A percentile compares a stretch with the other conserved stretches of the same genome.
phyloP scores from a whole-genome alignment of 1,284 basidiomycete genomes.

The Ustilago sp. region DNA sequence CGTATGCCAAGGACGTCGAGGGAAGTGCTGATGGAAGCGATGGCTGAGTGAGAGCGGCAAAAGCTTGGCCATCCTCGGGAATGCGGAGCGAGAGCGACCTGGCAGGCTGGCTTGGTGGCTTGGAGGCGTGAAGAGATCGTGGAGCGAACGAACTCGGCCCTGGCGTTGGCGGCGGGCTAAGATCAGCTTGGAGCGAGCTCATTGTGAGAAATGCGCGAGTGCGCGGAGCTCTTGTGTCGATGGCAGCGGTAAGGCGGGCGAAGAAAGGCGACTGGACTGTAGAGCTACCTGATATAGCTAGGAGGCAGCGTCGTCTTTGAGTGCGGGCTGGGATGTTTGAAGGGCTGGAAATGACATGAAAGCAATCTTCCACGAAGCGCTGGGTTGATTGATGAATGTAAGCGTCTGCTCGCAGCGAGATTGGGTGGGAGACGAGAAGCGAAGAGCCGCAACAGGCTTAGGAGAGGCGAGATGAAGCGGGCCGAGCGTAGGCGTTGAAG shows the following conservation, averaged over 20 bases:
- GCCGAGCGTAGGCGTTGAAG: conserved; percentile 2
- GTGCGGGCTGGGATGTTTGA: not conserved
- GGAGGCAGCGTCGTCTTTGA: not conserved
- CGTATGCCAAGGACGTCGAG: conserved; percentile 2
- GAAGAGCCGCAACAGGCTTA: conserved; percentile 12
- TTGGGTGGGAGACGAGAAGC: conserved; percentile 13
- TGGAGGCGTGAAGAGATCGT: conserved; percentile 9
- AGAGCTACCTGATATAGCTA: conserved; percentile 11
- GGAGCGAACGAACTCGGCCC: conserved; percentile 48
- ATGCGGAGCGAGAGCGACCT: conserved; percentile 43
- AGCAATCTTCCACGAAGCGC: conserved; percentile 5
- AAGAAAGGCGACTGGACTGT: not conserved
- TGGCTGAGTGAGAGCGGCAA: conserved; percentile 35
- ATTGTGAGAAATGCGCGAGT: conserved; percentile 7
- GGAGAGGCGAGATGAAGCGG: conserved; percentile 11
- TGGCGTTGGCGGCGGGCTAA: conserved; percentile 44
- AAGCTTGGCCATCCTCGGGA: conserved; percentile 38
- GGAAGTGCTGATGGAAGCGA: conserved; percentile 17
- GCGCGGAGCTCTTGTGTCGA: not conserved
- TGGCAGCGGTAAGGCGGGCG: not conserved
- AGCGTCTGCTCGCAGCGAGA: not conserved
- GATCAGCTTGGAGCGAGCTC: conserved; percentile 13
- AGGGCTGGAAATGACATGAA: conserved; percentile 8
- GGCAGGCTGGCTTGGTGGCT: conserved; percentile 12
- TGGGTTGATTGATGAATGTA: conserved; percentile 10